phyloP scores from a whole-genome alignment of 352 stramenopile species.

The Pilasporangium apinafurcum region DNA sequence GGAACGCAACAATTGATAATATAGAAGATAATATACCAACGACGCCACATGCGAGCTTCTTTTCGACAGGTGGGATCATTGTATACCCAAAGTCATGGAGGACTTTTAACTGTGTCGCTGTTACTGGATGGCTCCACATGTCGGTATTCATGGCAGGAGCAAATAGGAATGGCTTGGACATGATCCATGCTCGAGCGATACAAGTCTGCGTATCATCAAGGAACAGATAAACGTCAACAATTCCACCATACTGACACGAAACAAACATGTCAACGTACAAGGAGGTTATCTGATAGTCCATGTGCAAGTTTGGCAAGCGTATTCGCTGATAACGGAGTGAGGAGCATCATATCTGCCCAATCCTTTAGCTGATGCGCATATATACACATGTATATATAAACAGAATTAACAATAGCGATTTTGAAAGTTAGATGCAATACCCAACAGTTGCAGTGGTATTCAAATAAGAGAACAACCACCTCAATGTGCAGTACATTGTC shows the following conservation, averaged over 20 bases:
- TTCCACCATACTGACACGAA: not conserved
- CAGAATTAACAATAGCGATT: not conserved
- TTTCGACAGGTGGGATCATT: conserved; percentile 86
- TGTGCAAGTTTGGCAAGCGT: conserved; percentile 89
- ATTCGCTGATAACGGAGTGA: conserved; percentile 88
- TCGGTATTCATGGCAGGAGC: conserved; percentile 97
- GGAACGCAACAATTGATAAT: too few relatives aligned
- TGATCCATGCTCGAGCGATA: conserved; percentile 90
- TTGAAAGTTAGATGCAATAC: too few relatives aligned
- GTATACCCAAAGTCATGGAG: conserved; percentile 60
- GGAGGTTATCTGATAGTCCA: conserved; percentile 93
- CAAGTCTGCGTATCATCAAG: conserved; percentile 55
- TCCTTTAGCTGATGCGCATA: conserved; percentile 90
- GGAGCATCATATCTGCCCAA: conserved; percentile 91
- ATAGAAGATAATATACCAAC: conserved; percentile 39
- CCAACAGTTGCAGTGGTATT: too few relatives aligned
- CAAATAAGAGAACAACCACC: conserved; percentile 15
- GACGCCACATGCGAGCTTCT: conserved; percentile 94
- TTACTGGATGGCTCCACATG: conserved; percentile 97
- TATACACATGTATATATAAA: too few relatives aligned
- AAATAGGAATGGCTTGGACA: conserved; percentile 89
- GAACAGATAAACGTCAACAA: not conserved
- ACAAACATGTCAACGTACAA: conserved; percentile 36
- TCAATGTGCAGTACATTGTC: conserved; percentile 88
- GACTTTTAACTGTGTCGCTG: conserved; percentile 59